Percentiles rank a stretch among this genome's conserved stretches.
Evolutionary conservation across 179 eudicot genomes (phyloP).

Genomic region (Silene coronaria): DNA sequence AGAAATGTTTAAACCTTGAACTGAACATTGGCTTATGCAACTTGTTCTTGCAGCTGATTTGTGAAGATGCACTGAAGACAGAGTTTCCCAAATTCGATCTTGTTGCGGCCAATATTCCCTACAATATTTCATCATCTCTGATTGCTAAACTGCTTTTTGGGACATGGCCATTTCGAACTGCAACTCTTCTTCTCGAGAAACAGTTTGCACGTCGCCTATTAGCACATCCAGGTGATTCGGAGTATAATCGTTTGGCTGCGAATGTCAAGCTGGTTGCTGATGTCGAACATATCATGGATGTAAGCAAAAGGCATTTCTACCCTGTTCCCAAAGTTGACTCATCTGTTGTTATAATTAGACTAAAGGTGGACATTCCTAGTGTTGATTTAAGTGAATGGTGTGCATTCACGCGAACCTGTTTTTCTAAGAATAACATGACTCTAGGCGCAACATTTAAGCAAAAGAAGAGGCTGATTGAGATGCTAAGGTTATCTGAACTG

Average conservation of each 20-base stretch:
- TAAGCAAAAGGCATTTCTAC: slow-evolving; percentile 75
- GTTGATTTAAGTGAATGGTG: slow-evolving; percentile 78
- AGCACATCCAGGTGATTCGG: slow-evolving; percentile 90
- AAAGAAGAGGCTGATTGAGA: slow-evolving; percentile 68
- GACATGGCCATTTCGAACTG: slow-evolving; percentile 46
- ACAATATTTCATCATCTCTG: slow-evolving; percentile 75
- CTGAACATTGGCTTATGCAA: not conserved
- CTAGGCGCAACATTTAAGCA: slow-evolving; percentile 84
- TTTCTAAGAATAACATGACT: slow-evolving; percentile 83
- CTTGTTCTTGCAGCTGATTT: slow-evolving; percentile 51
- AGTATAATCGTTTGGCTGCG: slow-evolving; percentile 72
- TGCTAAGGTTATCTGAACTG: slow-evolving; percentile 44
- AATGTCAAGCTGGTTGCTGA: slow-evolving; percentile 76
- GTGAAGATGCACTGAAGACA: slow-evolving; percentile 66
- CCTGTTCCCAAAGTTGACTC: slow-evolving; percentile 90
- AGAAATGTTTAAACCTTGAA: not conserved
- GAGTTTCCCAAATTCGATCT: slow-evolving; percentile 76
- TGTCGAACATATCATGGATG: slow-evolving; percentile 74
- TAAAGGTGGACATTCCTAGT: slow-evolving; percentile 48
- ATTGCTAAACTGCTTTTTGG: slow-evolving; percentile 75
- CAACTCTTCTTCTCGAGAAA: slow-evolving; percentile 78
- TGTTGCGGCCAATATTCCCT: slow-evolving; percentile 92
- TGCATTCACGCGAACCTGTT: slow-evolving; percentile 77
- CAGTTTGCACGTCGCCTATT: slow-evolving; percentile 78
- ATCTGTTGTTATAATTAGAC: slow-evolving; percentile 61